Base-by-base conservation (phyloP, 2,329 filamentous ascomycete species). In the Aspergillus piperis region DNA sequence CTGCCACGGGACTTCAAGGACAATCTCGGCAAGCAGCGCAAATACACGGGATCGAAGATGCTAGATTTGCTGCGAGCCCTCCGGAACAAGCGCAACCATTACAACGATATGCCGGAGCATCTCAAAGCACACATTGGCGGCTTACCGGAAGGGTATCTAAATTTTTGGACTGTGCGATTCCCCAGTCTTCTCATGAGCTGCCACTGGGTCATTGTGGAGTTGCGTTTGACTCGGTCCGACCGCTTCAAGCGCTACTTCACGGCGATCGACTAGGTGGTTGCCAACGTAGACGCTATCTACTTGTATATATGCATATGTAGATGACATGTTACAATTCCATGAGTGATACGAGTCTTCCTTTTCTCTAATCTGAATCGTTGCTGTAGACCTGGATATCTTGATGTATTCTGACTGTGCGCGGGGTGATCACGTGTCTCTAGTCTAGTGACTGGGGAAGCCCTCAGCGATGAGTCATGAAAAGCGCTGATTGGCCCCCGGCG, bases 61-160 rank as follows among this genome's bases (percentile, higher is more conserved):
- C 79, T 99, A 57, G 95, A 99, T 76, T 82, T 99, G 21, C 80
- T 99, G 19, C 86, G 95, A 1, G 95, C 94, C 1, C 80, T 99
- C 58, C 84, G 95, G 23, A 99, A 99, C 78, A 99, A 99, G 84
- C 91, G 90, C 70, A 96, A 98, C 65, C 95, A 99, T 73, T 99
- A 97, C 74, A 93, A 96, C 71, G 95, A 99, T 74, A 94, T 99
- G 91, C 85, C 90, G 6, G 90, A 93, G 13, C 80, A 86, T 52
- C 84, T 96, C 64, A 94, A 89, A 77, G 81, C 81, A 53, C 82
- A 84, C 68, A 90, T 96, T 0, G 92, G 92, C 0, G 78, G 87
- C 8, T 73, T 94, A 61, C 90, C 92, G 0, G 88, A 92, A 13
- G 91, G 91, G 0, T 97, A 96, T 71, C 79, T 96, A 48, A 82